Conservation (phyloP, 2,329 filamentous ascomycete genomes). For the Venturia pyrina region DNA sequence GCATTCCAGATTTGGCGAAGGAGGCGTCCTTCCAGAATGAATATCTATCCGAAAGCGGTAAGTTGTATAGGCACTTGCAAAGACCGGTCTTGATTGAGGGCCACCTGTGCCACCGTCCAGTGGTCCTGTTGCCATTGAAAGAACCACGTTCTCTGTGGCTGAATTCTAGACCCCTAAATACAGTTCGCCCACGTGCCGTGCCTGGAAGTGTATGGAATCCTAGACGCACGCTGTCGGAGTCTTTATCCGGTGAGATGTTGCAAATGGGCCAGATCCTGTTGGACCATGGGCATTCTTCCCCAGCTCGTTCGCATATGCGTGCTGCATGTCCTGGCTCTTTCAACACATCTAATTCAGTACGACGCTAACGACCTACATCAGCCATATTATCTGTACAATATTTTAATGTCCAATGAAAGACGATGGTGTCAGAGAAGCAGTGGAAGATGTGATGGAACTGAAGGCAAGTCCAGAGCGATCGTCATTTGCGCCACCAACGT, state of each 20-base stretch:
- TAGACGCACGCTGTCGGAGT: not conserved
- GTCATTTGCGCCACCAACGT: too few relatives aligned
- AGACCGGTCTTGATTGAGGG: not conserved
- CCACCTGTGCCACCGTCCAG: not conserved
- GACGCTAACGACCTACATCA: too few relatives aligned
- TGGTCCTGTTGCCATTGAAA: not conserved
- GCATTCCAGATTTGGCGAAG: not conserved
- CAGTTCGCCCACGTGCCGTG: too few relatives aligned
- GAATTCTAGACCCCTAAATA: not conserved
- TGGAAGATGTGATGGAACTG: too few relatives aligned
- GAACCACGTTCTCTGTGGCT: not conserved
- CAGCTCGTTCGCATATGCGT: too few relatives aligned
- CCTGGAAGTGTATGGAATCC: too few relatives aligned
- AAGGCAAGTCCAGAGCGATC: too few relatives aligned
- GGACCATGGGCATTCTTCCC: not conserved
- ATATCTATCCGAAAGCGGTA: not conserved
- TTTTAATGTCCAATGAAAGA: too few relatives aligned
- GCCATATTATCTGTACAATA: too few relatives aligned
- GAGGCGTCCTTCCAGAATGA: not conserved
- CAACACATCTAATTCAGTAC: too few relatives aligned
- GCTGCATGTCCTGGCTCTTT: too few relatives aligned
- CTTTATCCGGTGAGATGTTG: not conserved
- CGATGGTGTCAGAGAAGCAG: too few relatives aligned
- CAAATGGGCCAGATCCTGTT: not conserved
- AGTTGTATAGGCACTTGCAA: not conserved